Percentiles rank a stretch among this genome's conserved stretches.
Conservation (phyloP, 306 rosid genomes). For the Canavalia ensiformis region DNA sequence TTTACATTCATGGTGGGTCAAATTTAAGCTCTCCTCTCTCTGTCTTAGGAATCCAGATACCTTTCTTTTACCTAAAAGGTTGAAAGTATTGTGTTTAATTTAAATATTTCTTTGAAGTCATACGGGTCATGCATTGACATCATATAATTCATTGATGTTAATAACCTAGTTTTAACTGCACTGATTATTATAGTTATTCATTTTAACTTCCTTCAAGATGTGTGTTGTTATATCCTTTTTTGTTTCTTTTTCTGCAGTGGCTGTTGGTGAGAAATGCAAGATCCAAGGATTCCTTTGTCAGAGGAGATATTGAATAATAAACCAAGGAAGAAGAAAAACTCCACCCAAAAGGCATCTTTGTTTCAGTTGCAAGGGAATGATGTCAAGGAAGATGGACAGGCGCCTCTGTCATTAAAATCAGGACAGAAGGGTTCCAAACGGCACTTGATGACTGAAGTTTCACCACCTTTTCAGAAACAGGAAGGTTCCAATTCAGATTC, state of each 20-base stretch:
- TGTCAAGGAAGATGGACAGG: conserved; percentile 55
- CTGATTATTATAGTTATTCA: neutral
- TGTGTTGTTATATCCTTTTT: neutral
- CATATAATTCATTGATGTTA: neutral
- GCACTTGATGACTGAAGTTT: conserved; percentile 59
- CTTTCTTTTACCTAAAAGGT: neutral
- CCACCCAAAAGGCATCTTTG: conserved; percentile 57
- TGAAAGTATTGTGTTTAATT: neutral
- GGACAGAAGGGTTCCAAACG: conserved; percentile 72
- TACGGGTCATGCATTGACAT: neutral
- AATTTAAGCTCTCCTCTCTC: neutral
- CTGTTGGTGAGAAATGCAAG: conserved; percentile 58
- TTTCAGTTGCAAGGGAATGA: conserved; percentile 59
- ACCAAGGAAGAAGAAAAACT: conserved; percentile 68
- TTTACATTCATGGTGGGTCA: conserved; percentile 3
- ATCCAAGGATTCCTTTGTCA: conserved; percentile 65
- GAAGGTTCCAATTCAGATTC: conserved; percentile 91
- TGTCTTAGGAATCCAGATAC: neutral
- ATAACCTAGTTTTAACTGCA: conserved; percentile 4
- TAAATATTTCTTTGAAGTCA: neutral
- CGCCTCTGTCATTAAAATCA: conserved; percentile 55
- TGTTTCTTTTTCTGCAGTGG: conserved; percentile 33
- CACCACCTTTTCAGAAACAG: conserved; percentile 66
- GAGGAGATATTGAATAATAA: conserved; percentile 65
- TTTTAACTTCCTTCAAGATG: conserved; percentile 16